Evolutionary conservation across 2,329 filamentous ascomycete genomes (phyloP).

Genomic region (Xylaria digitata): DNA sequence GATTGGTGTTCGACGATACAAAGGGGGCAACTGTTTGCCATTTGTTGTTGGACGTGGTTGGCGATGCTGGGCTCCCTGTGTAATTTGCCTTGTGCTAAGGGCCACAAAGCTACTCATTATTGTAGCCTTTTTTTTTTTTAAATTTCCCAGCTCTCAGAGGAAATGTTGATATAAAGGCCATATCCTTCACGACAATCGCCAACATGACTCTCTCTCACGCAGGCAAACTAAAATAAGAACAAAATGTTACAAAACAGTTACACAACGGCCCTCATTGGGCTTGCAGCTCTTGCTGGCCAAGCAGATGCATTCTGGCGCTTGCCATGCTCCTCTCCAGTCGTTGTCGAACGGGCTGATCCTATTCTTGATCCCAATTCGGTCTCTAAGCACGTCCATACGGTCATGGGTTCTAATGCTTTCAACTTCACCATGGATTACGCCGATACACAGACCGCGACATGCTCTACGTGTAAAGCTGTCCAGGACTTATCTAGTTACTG

Average conservation of each 20-base stretch:
- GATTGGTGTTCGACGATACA: neutral
- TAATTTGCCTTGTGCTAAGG: neutral
- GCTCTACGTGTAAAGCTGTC: conserved; percentile 72
- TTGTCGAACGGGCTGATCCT: conserved; percentile 65
- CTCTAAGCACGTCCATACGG: conserved; percentile 68
- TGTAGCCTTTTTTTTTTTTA: neutral
- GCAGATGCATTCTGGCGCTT: conserved; percentile 44
- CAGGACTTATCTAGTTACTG: conserved; percentile 76
- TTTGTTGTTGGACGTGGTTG: too few relatives aligned
- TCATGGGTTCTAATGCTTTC: conserved; percentile 73
- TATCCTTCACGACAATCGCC: too few relatives aligned
- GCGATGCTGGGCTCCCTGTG: neutral
- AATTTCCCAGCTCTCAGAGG: neutral
- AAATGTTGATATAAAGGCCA: neutral
- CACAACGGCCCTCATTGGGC: conserved; percentile 29
- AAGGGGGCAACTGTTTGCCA: neutral
- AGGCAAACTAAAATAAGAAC: neutral
- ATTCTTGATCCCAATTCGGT: conserved; percentile 66
- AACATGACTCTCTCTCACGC: neutral
- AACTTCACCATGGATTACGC: conserved; percentile 64
- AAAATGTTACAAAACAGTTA: conserved; percentile 29
- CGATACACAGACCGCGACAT: conserved; percentile 64
- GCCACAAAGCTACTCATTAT: conserved; percentile 31
- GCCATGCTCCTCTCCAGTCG: conserved; percentile 43
- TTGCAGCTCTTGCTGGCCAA: conserved; percentile 32